These are phyloP conservation scores for Neoboletus magnificus DNA, from an alignment of 768 basidiomycete genomes.

Conservation along the genomic window DNA sequence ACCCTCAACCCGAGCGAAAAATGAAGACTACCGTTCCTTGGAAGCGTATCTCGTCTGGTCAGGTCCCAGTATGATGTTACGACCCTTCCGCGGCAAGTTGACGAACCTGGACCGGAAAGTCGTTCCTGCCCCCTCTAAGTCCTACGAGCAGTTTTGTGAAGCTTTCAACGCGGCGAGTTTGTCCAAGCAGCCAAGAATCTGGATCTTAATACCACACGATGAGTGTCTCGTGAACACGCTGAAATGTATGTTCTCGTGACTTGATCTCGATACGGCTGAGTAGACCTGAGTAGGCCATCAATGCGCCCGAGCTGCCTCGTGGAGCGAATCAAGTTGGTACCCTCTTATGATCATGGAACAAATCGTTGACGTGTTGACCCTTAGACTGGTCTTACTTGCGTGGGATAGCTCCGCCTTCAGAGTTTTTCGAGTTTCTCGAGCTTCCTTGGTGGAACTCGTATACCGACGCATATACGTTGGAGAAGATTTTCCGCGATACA, in stretches of 20 bases:
- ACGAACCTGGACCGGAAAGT: constrained; percentile 7
- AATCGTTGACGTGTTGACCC: neutral
- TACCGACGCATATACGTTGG: neutral
- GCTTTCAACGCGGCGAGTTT: neutral
- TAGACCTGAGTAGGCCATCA: neutral
- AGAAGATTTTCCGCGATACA: constrained; percentile 1
- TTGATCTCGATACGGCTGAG: neutral
- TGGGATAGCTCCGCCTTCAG: constrained; percentile 9
- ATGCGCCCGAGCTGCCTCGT: constrained; percentile 2
- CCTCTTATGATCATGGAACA: neutral
- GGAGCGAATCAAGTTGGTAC: constrained; percentile 12
- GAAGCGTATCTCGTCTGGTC: constrained; percentile 16
- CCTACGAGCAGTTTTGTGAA: constrained; percentile 11
- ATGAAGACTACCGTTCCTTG: neutral
- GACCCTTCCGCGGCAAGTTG: constrained; percentile 11
- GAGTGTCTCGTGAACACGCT: neutral
- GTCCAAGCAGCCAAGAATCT: neutral
- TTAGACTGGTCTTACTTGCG: constrained; percentile 19
- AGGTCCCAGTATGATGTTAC: constrained; percentile 3
- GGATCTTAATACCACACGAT: neutral
- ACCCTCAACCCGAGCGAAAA: neutral
- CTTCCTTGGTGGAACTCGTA: constrained; percentile 17
- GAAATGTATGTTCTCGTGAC: constrained; percentile 4
- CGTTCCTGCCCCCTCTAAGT: neutral
- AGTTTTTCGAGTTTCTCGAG: constrained; percentile 9